These are phyloP conservation scores for Vitis hybrid DNA, from an alignment of 177 flowering plant genomes.

Conservation along the genomic window DNA sequence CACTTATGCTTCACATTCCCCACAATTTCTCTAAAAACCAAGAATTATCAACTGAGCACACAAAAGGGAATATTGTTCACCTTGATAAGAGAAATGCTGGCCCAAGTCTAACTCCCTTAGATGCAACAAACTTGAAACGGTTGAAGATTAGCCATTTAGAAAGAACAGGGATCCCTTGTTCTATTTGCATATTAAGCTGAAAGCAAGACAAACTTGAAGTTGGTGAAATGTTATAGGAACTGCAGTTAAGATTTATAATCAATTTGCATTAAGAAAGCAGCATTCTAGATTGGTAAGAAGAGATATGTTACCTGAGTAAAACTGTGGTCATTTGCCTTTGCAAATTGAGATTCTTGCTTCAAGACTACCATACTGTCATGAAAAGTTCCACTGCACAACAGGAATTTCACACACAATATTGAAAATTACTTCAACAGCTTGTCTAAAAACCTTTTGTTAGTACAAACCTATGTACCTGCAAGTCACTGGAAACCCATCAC, in stretches of 20 bases:
- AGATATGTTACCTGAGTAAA: conserved; percentile 61
- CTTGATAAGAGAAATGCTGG: conserved; percentile 81
- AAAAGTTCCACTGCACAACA: conserved; percentile 60
- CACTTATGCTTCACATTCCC: too few species aligned
- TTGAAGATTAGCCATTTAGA: conserved; percentile 89
- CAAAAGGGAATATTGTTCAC: conserved; percentile 32
- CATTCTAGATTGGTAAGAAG: neutral
- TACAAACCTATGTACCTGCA: conserved; percentile 55
- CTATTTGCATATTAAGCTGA: conserved; percentile 84
- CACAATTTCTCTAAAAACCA: too few species aligned
- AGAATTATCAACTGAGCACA: neutral
- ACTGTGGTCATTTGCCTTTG: conserved; percentile 63
- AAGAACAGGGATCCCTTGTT: conserved; percentile 90
- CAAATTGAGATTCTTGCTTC: conserved; percentile 84
- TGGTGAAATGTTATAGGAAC: neutral
- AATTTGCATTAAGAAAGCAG: neutral
- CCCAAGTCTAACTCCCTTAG: conserved; percentile 80
- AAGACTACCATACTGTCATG: conserved; percentile 86
- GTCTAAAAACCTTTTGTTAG: neutral
- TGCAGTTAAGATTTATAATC: neutral
- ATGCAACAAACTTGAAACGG: conserved; percentile 80
- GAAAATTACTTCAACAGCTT: conserved; percentile 4
- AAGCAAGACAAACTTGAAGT: conserved; percentile 14
- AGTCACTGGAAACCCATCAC: conserved; percentile 86
- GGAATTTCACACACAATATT: neutral